Evolutionary conservation across 1,284 basidiomycete species (phyloP), one percentile per base, ranked within the genome.

Genomic region (Papiliotrema fonsecae): DNA sequence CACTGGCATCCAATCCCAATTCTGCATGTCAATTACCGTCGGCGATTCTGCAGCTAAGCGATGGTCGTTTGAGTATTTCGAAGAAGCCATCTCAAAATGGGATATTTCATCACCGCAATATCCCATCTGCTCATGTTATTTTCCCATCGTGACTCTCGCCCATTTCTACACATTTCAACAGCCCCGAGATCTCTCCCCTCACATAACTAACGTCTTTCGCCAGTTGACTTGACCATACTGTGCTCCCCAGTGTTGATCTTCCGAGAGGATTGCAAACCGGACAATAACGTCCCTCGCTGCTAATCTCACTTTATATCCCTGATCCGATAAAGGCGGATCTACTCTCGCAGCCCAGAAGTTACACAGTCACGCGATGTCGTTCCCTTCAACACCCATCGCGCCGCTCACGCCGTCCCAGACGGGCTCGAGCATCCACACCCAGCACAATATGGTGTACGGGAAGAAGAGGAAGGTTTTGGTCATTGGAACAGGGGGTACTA

Each of bases 401-500:
- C 46, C 39, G 16, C 18, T 30, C 31, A 31, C 38, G 6, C 38
- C 37, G 6, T 22, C 38, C 7, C 26, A 14, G 11, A 32, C 35
- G 3, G 35, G 44, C 19, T 18, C 11, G 11, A 27, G n/a, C 40
- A 26, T 42, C 40, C 24, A 35, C 21, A 44, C 27, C 42, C 18
- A n/a, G 42, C 16, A 27, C 6, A 11, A 32, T 19, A 24, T 35
- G 22, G 14, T 30, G 28, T 10, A 14, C 28, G 28, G 30, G 4
- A n/a, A 9, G 4, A 38, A 37, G 25, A 24, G 52, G 4, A 52
- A 44, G 30, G 59, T 70, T 13, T 54, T 70, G 42, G 55, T 70
- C 16, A 62, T 72, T 37, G 69, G 68, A 19, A 72, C 69, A 19
- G 69, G 69, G 9, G 69, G 69, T 7, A 72, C 69, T 9, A 72